A percentile compares a stretch with the other conserved stretches of the same genome.
Conservation (phyloP, 306 rosid species). For the Morella rubra region DNA sequence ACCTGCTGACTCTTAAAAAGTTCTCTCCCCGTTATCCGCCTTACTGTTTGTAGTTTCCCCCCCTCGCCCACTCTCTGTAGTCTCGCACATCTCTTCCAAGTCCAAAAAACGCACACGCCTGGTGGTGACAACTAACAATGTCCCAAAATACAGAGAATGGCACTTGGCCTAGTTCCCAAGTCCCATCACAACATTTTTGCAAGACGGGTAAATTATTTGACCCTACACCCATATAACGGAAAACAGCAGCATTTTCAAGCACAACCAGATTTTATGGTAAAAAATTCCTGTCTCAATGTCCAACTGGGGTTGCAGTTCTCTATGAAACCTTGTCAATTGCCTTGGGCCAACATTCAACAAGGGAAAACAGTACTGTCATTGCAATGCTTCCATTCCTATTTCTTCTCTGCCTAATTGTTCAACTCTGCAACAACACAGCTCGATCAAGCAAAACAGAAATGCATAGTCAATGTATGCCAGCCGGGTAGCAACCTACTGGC, state of each 20-base stretch:
- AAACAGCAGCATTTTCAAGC: neutral
- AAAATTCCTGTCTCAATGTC: neutral
- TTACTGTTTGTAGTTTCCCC: neutral
- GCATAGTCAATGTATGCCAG: conserved; percentile 42
- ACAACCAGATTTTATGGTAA: neutral
- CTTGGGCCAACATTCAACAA: no score
- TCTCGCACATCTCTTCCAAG: neutral
- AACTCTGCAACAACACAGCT: conserved; percentile 26
- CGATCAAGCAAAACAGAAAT: conserved; percentile 32
- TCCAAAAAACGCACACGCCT: neutral
- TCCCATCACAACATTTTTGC: neutral
- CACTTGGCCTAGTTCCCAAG: no score
- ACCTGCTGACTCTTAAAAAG: neutral
- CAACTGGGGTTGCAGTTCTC: no score
- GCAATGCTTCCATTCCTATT: conserved; percentile 2
- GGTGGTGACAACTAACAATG: no score
- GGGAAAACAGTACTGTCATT: neutral
- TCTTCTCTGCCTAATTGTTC: neutral
- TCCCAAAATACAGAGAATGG: no score
- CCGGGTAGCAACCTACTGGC: conserved; percentile 46
- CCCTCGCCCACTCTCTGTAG: neutral
- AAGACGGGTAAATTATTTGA: neutral
- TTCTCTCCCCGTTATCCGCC: neutral
- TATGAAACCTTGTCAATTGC: no score
- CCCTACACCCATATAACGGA: neutral